Evolutionary conservation across 208 protist species (phyloP).

Genomic region (Acanthamoeba castellanii): DNA sequence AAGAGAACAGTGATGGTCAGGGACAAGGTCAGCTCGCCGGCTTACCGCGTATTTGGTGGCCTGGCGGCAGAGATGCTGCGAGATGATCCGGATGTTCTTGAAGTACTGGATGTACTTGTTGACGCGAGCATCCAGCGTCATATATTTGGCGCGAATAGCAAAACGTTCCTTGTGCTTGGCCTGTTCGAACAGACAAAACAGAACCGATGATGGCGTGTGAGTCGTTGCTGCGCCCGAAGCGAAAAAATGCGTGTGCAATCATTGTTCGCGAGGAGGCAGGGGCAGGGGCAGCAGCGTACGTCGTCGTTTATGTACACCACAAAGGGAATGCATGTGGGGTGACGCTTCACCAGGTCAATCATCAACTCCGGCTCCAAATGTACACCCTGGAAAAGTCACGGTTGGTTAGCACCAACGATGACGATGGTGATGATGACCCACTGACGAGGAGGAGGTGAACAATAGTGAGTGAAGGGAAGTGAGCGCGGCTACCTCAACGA

Average conservation of each 20-base stretch:
- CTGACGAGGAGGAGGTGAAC: not conserved
- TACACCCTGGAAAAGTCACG: slow-evolving; percentile 79
- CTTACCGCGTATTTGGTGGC: slow-evolving; percentile 81
- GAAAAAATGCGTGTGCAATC: not conserved
- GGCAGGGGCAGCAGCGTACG: not conserved
- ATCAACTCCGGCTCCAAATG: slow-evolving; percentile 86
- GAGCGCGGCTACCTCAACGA: slow-evolving; percentile 79
- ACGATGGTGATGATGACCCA: not conserved
- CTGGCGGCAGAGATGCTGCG: slow-evolving; percentile 88
- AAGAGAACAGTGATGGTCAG: not conserved
- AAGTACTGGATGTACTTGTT: slow-evolving; percentile 95
- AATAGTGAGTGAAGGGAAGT: not conserved
- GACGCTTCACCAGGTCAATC: slow-evolving; percentile 83
- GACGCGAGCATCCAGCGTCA: slow-evolving; percentile 91
- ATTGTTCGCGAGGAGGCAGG: too few relatives aligned
- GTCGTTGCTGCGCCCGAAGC: not conserved
- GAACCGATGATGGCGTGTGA: not conserved
- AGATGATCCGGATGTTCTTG: slow-evolving; percentile 92
- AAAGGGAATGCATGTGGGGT: slow-evolving; percentile 89
- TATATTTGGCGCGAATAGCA: slow-evolving; percentile 92
- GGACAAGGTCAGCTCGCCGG: not conserved
- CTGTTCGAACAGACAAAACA: not conserved
- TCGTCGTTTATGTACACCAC: slow-evolving; percentile 93
- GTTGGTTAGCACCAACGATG: not conserved
- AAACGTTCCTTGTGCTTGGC: slow-evolving; percentile 93